Evolutionary conservation across 768 basidiomycete genomes (phyloP), one percentile per base, ranked within the genome.

Genomic region (Mycena polygramma): DNA sequence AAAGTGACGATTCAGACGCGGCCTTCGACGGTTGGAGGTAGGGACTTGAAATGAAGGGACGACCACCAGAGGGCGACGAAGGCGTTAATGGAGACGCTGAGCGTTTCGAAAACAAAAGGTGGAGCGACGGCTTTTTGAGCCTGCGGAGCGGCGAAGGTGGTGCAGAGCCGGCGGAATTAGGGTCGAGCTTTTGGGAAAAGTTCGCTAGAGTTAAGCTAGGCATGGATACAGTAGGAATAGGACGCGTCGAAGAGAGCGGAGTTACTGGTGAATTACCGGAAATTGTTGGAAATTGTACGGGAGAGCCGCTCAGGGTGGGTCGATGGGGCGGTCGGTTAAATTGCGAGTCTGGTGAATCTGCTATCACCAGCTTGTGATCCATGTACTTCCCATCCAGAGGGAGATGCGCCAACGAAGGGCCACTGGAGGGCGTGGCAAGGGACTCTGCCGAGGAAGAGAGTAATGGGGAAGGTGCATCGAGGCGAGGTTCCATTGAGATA

Each of bases 61-160:
- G 80, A 37, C 74, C 79, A 63, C 75, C 67, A 63, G 74, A 52
- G 55, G 48, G 68, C 64, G 41, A 20, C 19, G 55, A 77, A 55
- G 77, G 75, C 30, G 79, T 78, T 53, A 87, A 74, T 4, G 88
- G 83, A 26, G 90, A 87, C 3, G 83, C 79, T 8, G 91, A 89
- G 57, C 85, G 87, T 81, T 91, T 92, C 39, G 90, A 84, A 77
- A 94, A 91, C 22, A 93, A 82, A 20, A 92, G 80, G 58, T 89
- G 89, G 66, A 93, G 79, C 4, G 92, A 93, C 0, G 93, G 91
- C 59, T 90, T 91, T 79, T 91, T 93, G 68, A 85, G 61, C 74
- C 84, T 77, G 66, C 81, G 83, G 63, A 77, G 78, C 60, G 80
- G 79, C 49, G 81, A 80, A 41, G 77, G 59, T 15, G 76, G 74